Conservation (phyloP, 345 rosid genomes). For the Salix purpurea region DNA sequence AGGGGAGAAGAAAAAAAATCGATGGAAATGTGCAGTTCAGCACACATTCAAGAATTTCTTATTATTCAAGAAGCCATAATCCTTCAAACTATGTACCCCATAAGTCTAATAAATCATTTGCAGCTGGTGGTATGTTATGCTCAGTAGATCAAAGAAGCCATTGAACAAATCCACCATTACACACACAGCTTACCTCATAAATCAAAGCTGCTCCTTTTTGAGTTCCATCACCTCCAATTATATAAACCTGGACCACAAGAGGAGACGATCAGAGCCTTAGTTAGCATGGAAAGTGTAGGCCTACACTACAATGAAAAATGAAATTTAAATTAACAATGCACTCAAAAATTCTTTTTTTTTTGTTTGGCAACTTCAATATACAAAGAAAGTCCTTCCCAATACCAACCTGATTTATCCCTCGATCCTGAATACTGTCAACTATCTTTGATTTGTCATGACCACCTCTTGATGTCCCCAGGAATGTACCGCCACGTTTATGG, state of each 20-base stretch:
- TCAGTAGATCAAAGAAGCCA: no score
- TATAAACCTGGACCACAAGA: slow-evolving; percentile 51
- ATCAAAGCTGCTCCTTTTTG: slow-evolving; percentile 67
- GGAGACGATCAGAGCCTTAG: slow-evolving; percentile 4
- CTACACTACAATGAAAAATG: background rate
- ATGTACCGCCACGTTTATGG: slow-evolving; percentile 79
- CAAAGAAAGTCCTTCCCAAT: background rate
- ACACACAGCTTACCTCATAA: slow-evolving; percentile 44
- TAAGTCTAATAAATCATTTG: no score
- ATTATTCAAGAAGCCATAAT: background rate
- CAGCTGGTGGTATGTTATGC: no score
- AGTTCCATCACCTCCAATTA: slow-evolving; percentile 87
- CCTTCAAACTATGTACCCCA: no score
- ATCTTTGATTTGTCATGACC: slow-evolving; percentile 72
- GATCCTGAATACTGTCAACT: slow-evolving; percentile 83
- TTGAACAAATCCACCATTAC: background rate
- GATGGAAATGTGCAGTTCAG: background rate
- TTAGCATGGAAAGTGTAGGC: background rate
- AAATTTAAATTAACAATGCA: background rate
- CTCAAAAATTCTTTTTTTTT: background rate
- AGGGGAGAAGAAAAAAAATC: background rate
- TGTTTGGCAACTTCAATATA: background rate
- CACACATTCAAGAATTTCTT: background rate
- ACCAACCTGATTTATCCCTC: slow-evolving; percentile 69
- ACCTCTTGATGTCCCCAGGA: slow-evolving; percentile 75